Conservation (phyloP, 2,329 filamentous ascomycete genomes). For the Chaetomium sp. region DNA sequence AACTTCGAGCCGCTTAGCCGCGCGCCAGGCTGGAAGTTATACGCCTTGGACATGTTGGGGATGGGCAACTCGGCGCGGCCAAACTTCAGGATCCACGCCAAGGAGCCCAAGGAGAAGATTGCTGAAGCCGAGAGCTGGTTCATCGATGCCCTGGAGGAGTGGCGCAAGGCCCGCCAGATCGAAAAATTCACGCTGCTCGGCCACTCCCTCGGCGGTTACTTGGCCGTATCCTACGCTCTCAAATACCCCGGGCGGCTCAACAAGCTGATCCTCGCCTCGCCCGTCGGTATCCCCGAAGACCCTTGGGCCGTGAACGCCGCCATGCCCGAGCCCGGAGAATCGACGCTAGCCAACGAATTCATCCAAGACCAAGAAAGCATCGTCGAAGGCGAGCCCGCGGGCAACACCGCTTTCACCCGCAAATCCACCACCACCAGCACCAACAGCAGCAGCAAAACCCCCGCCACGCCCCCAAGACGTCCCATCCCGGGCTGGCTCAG, state of each 20-base stretch:
- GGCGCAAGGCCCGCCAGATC: slow-evolving; percentile 81
- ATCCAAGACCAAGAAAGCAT: slow-evolving; percentile 61
- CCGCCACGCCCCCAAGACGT: slow-evolving; percentile 36
- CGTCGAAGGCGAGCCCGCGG: slow-evolving; percentile 31
- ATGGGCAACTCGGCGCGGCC: slow-evolving; percentile 88
- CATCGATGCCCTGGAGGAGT: slow-evolving; percentile 91
- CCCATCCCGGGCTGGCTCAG: slow-evolving; percentile 79
- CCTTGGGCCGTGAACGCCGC: slow-evolving; percentile 78
- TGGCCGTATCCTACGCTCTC: slow-evolving; percentile 88
- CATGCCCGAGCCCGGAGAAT: slow-evolving; percentile 70
- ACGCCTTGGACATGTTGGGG: slow-evolving; percentile 88
- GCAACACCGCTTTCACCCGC: slow-evolving; percentile 28
- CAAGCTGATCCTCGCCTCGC: slow-evolving; percentile 91
- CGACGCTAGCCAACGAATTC: slow-evolving; percentile 71
- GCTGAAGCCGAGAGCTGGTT: slow-evolving; percentile 93
- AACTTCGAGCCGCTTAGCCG: slow-evolving; percentile 88
- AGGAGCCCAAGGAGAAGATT: slow-evolving; percentile 75
- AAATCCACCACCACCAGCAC: slow-evolving; percentile 28
- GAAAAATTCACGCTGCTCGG: slow-evolving; percentile 90
- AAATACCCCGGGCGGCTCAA: slow-evolving; percentile 94
- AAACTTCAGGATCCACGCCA: slow-evolving; percentile 75
- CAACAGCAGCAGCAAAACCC: slow-evolving; percentile 23
- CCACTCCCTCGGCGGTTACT: slow-evolving; percentile 89
- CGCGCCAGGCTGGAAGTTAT: slow-evolving; percentile 75
- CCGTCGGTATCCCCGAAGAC: slow-evolving; percentile 90